These are phyloP conservation scores for Peronospora destructor DNA, from an alignment of 352 stramenopile species.

Conservation along the genomic window DNA sequence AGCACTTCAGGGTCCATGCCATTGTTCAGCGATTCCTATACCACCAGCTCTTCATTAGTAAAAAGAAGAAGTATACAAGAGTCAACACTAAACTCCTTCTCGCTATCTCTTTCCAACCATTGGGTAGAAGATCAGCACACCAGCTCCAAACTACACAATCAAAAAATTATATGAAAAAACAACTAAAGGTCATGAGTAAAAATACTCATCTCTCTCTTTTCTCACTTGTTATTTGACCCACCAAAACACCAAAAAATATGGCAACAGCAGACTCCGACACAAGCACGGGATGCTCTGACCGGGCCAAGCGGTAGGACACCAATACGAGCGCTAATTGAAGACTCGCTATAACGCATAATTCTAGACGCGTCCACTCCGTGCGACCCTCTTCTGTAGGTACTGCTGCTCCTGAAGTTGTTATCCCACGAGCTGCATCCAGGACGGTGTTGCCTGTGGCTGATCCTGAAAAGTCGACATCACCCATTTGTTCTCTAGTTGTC, in stretches of 20 bases:
- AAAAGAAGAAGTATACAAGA: neutral
- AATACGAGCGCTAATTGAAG: conserved; percentile 78
- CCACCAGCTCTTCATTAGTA: conserved; percentile 3
- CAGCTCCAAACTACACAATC: conserved; percentile 51
- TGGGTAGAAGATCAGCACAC: conserved; percentile 72
- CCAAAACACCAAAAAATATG: conserved; percentile 80
- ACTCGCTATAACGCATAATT: conserved; percentile 74
- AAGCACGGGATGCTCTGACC: conserved; percentile 49
- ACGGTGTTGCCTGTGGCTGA: conserved; percentile 29
- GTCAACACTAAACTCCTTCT: neutral
- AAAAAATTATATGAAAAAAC: neutral
- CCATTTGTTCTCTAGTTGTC: conserved; percentile 9
- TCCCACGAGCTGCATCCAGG: conserved; percentile 24
- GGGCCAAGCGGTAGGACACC: conserved; percentile 74
- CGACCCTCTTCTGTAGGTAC: conserved; percentile 20
- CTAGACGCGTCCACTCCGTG: conserved; percentile 60
- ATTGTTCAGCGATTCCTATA: conserved; percentile 71
- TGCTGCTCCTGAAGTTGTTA: conserved; percentile 21
- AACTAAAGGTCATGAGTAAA: conserved; percentile 9
- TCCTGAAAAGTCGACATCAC: conserved; percentile 14
- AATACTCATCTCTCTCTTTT: conserved; percentile 1
- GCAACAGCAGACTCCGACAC: conserved; percentile 79
- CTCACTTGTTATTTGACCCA: conserved; percentile 22
- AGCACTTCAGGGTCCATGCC: conserved; percentile 78
- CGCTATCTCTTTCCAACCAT: conserved; percentile 33